These are phyloP conservation scores for Lenwebbia sp. DNA, from an alignment of 345 rosid genomes.

Conservation along the genomic window DNA sequence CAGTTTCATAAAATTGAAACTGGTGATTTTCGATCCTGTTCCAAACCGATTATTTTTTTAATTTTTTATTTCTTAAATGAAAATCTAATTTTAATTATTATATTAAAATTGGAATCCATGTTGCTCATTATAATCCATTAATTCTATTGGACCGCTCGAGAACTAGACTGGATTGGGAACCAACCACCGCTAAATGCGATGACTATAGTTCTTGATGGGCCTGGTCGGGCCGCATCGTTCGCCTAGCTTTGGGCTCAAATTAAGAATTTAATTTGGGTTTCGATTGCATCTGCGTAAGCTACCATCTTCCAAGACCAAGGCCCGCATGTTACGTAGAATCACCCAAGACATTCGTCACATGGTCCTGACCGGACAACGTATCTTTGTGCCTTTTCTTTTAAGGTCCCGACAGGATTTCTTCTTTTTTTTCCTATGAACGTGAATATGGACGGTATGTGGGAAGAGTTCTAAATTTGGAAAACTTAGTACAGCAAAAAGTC, in stretches of 20 bases:
- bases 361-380: not conserved
- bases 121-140: no score
- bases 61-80: no score
- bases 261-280: not conserved
- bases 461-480: not conserved
- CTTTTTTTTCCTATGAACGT: not conserved
- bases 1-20: no score
- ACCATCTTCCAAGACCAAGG: not conserved
- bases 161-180: no score
- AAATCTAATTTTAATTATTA: no score
- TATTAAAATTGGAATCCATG: no score
- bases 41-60: no score
- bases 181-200: not conserved
- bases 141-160: no score
- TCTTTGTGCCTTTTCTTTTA: not conserved
- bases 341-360: not conserved
- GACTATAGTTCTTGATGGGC: not conserved
- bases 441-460: not conserved
- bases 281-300: not conserved
- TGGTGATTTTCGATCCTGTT: no score
- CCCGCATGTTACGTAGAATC: no score
- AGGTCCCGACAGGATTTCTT: not conserved
- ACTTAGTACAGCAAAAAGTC: not conserved
- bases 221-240: not conserved
- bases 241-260: not conserved